phyloP scores from a whole-genome alignment of 2,329 filamentous ascomycete genomes.

The Tolypocladium paradoxum region DNA sequence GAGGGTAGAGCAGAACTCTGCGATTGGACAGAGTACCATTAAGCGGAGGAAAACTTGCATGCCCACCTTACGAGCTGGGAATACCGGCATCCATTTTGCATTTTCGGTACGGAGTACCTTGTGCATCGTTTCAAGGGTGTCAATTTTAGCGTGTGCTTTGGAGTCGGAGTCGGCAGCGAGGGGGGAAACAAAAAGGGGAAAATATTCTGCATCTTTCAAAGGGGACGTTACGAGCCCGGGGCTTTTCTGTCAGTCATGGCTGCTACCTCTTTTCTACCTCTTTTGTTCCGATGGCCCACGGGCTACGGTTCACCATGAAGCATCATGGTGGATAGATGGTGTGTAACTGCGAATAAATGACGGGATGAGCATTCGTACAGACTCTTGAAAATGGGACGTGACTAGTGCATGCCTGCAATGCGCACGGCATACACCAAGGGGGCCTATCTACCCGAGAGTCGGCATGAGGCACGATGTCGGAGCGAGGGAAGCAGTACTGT shows the following conservation, averaged over 20 bases:
- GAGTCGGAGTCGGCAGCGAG: background rate
- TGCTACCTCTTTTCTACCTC: background rate
- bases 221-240: background rate
- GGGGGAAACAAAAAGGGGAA: background rate
- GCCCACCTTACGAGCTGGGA: background rate
- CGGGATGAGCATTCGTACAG: background rate
- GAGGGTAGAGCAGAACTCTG: background rate
- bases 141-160: conserved; percentile 1
- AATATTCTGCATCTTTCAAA: background rate
- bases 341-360: background rate
- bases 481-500: no score
- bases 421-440: no score
- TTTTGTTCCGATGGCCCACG: background rate
- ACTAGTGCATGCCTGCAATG: background rate
- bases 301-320: background rate
- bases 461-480: no score
- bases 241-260: background rate
- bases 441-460: no score
- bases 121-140: background rate
- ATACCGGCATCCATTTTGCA: background rate
- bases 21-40: background rate
- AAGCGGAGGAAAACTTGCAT: background rate
- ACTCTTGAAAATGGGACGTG: background rate
- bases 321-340: background rate
- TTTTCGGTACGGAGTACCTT: background rate